Base-by-base conservation (phyloP, 495 filamentous ascomycete genomes). In the Haplographium delicatum region DNA sequence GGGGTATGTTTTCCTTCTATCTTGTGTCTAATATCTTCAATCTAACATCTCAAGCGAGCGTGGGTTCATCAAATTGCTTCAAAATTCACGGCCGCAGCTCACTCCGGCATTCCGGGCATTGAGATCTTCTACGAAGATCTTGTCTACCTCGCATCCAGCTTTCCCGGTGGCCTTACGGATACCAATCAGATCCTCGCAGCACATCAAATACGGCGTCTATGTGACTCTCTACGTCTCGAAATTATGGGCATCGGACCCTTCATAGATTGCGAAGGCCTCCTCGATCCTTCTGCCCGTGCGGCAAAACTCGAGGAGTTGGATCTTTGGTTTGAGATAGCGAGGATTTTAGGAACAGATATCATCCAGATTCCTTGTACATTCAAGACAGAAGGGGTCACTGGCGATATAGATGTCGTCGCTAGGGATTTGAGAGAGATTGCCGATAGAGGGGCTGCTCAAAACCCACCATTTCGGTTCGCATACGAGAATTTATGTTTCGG, bases 401-500 rank as follows among this genome's bases (percentile, higher is more conserved):
- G 62, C 1, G 71, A 75, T 23, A 60, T 70, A 3, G 67, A 67
- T 2, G 62, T 65, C 34, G 72, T 87, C 18, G 75, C 82, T 0
- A 54, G 64, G 1, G 88, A 91, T 58, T 72, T 91, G 0, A 70
- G 69, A 20, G 70, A 80, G 43, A 71, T 93, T 20, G 79, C 78
- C 7, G 81, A 88, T 44, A 64, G 88, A 49, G 75, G 86, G 1
- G 73, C 78, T 1, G 56, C 65, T 16, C 69, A 76, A 19, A 72
- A 73, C 3, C 80, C 78, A 2, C 73, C 72, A 0, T 74, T 79
- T 53, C 68, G 79, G 15, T 67, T 93, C 10, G 87, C 86, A 0
- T 91, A 89, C 51, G 87, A 91, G 64, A 90, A 91, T 54, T 87
- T 87, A 82, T 88, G 85, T 65, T 91, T 85, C 85, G 82, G 82